A percentile compares a stretch with the other conserved stretches of the same genome.
Conservation (phyloP, 495 filamentous ascomycete species). For the Daldinia vernicosa region DNA sequence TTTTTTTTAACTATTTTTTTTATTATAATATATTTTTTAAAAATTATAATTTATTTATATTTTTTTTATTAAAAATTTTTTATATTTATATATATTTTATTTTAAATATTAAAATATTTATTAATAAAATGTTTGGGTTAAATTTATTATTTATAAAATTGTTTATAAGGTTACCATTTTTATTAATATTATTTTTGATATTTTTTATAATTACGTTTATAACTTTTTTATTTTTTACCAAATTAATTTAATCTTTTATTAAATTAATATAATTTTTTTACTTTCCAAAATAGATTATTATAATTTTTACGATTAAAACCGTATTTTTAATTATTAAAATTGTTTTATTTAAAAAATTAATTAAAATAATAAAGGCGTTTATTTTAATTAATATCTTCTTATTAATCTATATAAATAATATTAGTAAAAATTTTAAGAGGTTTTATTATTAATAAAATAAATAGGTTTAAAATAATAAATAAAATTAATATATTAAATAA, state of each 20-base stretch:
- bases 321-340: not conserved
- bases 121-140: not conserved
- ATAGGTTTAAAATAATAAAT: not conserved
- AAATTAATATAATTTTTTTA: no score
- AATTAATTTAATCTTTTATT: not conserved
- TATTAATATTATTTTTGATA: not conserved
- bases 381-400: not conserved
- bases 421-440: not conserved
- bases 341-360: not conserved
- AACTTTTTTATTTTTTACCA: not conserved
- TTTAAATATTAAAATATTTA: not conserved
- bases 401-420: not conserved
- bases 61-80: not conserved
- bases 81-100: not conserved
- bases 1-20: not conserved
- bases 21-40: not conserved
- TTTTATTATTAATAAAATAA: no score
- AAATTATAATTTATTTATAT: not conserved
- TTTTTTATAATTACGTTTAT: not conserved
- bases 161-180: not conserved
- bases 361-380: not conserved
- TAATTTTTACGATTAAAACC: not conserved
- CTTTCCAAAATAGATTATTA: not conserved
- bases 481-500: no score
- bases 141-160: not conserved